Percentiles rank a stretch among this genome's conserved stretches.
Evolutionary conservation across 169 alveolate genomes (phyloP).

Genomic region (Plasmodium vivax): DNA sequence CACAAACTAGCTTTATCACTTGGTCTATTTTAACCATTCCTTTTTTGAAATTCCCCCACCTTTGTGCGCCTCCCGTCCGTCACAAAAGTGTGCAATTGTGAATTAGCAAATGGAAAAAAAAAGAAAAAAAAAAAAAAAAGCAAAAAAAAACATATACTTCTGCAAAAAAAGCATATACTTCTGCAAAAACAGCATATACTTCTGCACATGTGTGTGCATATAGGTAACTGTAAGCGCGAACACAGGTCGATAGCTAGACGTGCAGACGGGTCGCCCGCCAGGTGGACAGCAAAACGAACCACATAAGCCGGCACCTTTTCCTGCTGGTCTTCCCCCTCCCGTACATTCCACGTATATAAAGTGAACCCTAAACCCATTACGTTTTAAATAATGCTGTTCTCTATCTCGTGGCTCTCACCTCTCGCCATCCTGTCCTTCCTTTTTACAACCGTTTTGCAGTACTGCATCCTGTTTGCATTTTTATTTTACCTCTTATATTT

Average conservation of each 20-base stretch:
- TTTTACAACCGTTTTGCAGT: slow-evolving; percentile 36
- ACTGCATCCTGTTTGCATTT: slow-evolving; percentile 20
- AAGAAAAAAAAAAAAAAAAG: not conserved
- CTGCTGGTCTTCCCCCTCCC: not conserved
- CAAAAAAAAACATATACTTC: not conserved
- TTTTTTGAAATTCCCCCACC: not conserved
- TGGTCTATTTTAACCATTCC: not conserved
- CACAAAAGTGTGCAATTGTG: not conserved
- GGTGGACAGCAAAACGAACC: not conserved
- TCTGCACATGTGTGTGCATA: not conserved
- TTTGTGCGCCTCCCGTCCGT: not conserved
- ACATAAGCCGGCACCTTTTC: not conserved
- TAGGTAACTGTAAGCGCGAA: not conserved
- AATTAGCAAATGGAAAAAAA: not conserved
- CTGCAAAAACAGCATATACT: not conserved
- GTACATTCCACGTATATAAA: not conserved
- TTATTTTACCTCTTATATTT: slow-evolving; percentile 22
- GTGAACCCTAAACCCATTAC: not conserved
- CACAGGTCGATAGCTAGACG: not conserved
- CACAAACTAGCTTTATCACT: not conserved
- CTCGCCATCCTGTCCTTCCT: not conserved
- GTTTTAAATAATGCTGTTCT: slow-evolving; percentile 21
- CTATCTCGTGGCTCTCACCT: not conserved
- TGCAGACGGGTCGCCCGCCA: not conserved
- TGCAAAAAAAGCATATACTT: too few relatives aligned